Percentiles rank a stretch among this genome's conserved stretches.
These are phyloP conservation scores for Thielaviopsis punctulata DNA, from an alignment of 2,329 filamentous ascomycete species.

Conservation along the genomic window DNA sequence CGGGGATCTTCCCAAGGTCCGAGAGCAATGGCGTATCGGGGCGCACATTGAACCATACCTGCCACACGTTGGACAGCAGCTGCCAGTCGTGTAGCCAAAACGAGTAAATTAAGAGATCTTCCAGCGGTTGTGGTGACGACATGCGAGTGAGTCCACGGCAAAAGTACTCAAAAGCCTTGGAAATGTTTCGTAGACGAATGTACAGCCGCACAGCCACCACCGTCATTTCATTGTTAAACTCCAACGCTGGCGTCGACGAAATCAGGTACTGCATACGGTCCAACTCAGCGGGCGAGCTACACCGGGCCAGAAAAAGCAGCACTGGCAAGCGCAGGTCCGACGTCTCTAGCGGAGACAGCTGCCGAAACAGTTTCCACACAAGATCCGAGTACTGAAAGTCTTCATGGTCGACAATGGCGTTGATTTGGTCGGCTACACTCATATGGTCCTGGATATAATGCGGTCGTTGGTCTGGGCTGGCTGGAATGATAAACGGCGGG, in stretches of 20 bases:
- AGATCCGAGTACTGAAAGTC: conserved; percentile 10
- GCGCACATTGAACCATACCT: conserved; percentile 8
- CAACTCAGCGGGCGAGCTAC: conserved; percentile 9
- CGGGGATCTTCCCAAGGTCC: conserved; percentile 8
- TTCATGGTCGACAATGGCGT: conserved; percentile 5
- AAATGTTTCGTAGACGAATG: conserved; percentile 9
- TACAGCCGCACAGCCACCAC: conserved; percentile 11
- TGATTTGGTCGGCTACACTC: background rate
- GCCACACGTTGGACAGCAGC: conserved; percentile 7
- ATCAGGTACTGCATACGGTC: conserved; percentile 11
- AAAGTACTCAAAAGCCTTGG: conserved; percentile 11
- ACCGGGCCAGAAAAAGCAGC: conserved; percentile 8
- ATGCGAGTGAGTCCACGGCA: conserved; percentile 1
- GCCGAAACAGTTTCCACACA: conserved; percentile 6
- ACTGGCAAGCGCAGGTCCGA: conserved; percentile 1
- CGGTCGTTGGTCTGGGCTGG: conserved; percentile 5
- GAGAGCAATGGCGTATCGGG: conserved; percentile 3
- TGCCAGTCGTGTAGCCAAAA: conserved; percentile 10
- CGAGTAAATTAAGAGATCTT: conserved; percentile 10
- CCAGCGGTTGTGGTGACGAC: conserved; percentile 9
- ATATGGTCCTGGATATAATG: conserved; percentile 6
- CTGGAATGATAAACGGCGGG: conserved; percentile 1
- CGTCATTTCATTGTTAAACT: conserved; percentile 9
- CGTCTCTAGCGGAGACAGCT: background rate
- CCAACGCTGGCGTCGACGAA: conserved; percentile 4